Evolutionary conservation across 2,329 filamentous ascomycete genomes (phyloP).

Genomic region (Paecilomyces sp.): DNA sequence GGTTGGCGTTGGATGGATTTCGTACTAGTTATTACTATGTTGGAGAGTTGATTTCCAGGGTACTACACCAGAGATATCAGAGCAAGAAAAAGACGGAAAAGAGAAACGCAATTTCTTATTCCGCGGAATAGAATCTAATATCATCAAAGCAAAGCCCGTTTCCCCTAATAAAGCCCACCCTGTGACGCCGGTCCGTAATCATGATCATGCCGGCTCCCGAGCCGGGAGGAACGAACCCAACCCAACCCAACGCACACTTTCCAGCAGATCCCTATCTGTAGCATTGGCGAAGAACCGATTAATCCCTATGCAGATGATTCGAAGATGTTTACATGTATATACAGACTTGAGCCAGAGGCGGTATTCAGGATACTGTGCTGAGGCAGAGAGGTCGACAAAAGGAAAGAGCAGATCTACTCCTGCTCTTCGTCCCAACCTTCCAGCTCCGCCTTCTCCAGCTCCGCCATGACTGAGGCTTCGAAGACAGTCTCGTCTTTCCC

Average conservation of each 20-base stretch:
- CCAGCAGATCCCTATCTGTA: neutral
- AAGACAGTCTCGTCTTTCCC: slow-evolving; percentile 66
- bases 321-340: neutral
- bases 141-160: neutral
- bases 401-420: slow-evolving; percentile 39
- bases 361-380: neutral
- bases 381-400: neutral
- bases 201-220: neutral
- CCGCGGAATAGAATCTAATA: neutral
- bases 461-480: slow-evolving; percentile 62
- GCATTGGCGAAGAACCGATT: neutral
- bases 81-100: neutral
- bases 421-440: slow-evolving; percentile 77
- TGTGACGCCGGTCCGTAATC: neutral
- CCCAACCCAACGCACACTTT: neutral
- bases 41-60: no score
- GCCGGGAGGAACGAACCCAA: neutral
- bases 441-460: slow-evolving; percentile 66
- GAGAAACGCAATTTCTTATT: neutral
- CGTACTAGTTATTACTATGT: no score
- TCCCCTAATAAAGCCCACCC: neutral
- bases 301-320: neutral
- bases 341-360: neutral
- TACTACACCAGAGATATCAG: neutral
- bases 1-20: no score